phyloP scores from a whole-genome alignment of 257 asterid genomes.

The Solanum chaucha region DNA sequence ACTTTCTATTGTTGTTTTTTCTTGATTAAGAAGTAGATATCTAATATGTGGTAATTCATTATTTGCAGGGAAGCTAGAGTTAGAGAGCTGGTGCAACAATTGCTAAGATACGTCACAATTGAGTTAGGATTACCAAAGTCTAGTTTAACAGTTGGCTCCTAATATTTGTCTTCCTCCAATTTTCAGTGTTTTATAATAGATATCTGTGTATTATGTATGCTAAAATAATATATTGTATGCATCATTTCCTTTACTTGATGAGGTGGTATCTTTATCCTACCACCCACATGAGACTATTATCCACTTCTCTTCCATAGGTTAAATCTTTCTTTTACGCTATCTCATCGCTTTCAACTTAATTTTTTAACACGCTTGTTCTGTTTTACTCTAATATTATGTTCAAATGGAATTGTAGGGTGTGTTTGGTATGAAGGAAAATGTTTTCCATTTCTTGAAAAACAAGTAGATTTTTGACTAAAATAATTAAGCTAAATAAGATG shows the following conservation, averaged over 20 bases:
- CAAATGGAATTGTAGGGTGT: neutral
- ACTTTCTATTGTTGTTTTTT: neutral
- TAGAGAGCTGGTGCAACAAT: slow-evolving; percentile 71
- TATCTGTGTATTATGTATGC: neutral
- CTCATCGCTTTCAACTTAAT: neutral
- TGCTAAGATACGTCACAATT: slow-evolving; percentile 52
- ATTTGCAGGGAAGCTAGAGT: slow-evolving; percentile 69
- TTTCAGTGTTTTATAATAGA: neutral
- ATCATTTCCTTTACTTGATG: neutral
- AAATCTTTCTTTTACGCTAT: neutral
- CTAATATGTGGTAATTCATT: slow-evolving; percentile 5
- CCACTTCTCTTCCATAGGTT: neutral
- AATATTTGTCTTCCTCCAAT: neutral
- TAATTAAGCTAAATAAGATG: too few species aligned
- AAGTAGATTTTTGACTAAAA: too few species aligned
- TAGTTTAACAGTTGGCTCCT: slow-evolving; percentile 1
- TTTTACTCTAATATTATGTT: neutral
- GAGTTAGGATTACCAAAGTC: slow-evolving; percentile 68
- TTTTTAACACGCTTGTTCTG: neutral
- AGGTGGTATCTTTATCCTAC: neutral
- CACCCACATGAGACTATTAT: neutral
- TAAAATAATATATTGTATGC: neutral
- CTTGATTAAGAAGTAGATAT: neutral
- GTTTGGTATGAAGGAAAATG: neutral
- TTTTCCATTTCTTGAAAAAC: too few species aligned